Evolutionary conservation across 176 grass and related monocot species (phyloP).

Genomic region (Rhynchospora breviuscula): DNA sequence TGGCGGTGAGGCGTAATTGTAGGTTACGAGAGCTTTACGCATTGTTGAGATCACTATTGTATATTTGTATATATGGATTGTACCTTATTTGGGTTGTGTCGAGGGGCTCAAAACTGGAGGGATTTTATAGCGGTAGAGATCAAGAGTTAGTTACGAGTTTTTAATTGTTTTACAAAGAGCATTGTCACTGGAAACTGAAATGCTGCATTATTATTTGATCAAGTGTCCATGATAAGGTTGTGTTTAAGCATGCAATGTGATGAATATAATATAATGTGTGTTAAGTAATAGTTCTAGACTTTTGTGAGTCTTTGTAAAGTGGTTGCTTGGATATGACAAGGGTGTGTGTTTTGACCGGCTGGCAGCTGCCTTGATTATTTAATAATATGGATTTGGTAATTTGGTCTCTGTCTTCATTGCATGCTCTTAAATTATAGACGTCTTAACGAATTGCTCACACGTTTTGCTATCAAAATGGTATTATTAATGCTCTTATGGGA

Average conservation of each 20-base stretch:
- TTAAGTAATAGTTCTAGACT: background rate
- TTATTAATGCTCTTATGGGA: no score
- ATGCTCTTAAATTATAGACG: no score
- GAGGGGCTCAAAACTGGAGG: background rate
- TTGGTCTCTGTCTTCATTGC: no score
- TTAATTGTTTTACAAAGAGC: background rate
- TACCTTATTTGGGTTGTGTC: background rate
- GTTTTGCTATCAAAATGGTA: no score
- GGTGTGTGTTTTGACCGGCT: no score
- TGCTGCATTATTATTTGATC: background rate
- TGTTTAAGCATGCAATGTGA: constrained; percentile 5
- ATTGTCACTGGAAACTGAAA: background rate
- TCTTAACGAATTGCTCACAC: no score
- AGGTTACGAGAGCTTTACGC: background rate
- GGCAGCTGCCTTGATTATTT: no score
- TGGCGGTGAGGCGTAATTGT: background rate
- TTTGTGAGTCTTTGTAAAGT: background rate
- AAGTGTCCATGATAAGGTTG: background rate
- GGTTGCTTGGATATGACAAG: background rate
- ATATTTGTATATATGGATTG: background rate
- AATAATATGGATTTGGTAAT: no score
- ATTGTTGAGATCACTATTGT: background rate
- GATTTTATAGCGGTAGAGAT: background rate
- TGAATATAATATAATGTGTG: background rate
- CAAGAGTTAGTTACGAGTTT: background rate